phyloP scores from a whole-genome alignment of 345 rosid genomes.

The Brassica nigra region DNA sequence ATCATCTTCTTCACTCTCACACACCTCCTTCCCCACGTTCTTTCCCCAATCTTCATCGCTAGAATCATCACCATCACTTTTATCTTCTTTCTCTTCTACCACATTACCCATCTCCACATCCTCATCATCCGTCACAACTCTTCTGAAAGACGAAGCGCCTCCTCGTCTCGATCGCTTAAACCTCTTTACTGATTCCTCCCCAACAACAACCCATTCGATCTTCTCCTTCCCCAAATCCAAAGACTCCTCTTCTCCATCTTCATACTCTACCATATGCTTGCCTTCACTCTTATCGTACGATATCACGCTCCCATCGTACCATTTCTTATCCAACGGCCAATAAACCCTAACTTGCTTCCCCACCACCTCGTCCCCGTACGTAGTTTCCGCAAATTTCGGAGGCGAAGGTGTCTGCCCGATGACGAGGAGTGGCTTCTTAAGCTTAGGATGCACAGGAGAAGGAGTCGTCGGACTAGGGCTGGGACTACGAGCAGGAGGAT shows the following conservation, averaged over 20 bases:
- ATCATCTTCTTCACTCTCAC: constrained; percentile 59
- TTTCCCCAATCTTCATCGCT: constrained; percentile 83
- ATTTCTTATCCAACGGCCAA: constrained; percentile 90
- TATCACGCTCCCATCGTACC: constrained; percentile 79
- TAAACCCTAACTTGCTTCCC: constrained; percentile 71
- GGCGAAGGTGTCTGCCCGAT: constrained; percentile 56
- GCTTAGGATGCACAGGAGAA: constrained; percentile 64
- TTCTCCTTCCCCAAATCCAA: constrained; percentile 85
- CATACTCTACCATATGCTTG: constrained; percentile 74
- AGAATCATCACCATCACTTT: constrained; percentile 57
- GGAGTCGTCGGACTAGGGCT: constrained; percentile 66
- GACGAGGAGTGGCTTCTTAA: constrained; percentile 64
- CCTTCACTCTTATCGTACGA: constrained; percentile 52
- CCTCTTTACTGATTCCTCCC: constrained; percentile 31
- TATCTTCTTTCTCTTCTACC: constrained; percentile 41
- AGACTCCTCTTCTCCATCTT: constrained; percentile 84
- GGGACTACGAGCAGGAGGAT: constrained; percentile 35
- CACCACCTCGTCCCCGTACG: constrained; percentile 61
- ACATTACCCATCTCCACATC: constrained; percentile 43
- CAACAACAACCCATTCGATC: constrained; percentile 73
- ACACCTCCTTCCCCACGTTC: constrained; percentile 48
- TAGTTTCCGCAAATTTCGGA: constrained; percentile 30
- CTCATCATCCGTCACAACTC: constrained; percentile 50
- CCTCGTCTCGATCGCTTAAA: constrained; percentile 73
- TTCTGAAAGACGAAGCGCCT: constrained; percentile 52